A percentile compares a stretch with the other conserved stretches of the same genome.
phyloP scores from a whole-genome alignment of 139 green algal genomes.

The Bryopsis sp. region DNA sequence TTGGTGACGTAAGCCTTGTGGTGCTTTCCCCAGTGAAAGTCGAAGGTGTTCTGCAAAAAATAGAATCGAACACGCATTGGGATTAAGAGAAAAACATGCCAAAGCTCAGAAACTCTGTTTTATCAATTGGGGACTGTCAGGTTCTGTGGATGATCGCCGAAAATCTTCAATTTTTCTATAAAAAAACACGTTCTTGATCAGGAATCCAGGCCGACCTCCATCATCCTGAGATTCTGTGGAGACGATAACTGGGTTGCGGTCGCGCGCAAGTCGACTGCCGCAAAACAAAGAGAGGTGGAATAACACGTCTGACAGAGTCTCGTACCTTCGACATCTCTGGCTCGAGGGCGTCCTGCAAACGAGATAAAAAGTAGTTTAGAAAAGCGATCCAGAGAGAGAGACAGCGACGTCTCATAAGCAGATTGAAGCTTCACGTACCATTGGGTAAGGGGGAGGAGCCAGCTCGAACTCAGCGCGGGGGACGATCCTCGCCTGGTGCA shows the following conservation, averaged over 20 bases:
- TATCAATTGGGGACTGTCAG: no score
- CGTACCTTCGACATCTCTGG: conserved; percentile 51
- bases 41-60: conserved; percentile 43
- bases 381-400: no score
- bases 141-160: no score
- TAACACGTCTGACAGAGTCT: neutral
- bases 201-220: no score
- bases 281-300: neutral
- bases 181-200: no score
- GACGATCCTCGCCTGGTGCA: no score
- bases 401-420: no score
- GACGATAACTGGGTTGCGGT: no score
- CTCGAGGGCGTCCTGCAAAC: conserved; percentile 51
- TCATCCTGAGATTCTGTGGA: no score
- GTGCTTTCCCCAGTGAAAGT: conserved; percentile 93
- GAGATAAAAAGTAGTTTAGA: neutral
- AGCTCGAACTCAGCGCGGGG: conserved; percentile 34
- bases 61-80: conserved; percentile 23
- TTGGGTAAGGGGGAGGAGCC: conserved; percentile 40
- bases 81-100: no score
- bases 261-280: neutral
- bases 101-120: no score
- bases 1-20: conserved; percentile 84
- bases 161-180: no score
- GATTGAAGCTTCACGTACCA: conserved; percentile 7